Evolutionary conservation across 257 asterid species (phyloP).

Genomic region (Hygrophila difformis): DNA sequence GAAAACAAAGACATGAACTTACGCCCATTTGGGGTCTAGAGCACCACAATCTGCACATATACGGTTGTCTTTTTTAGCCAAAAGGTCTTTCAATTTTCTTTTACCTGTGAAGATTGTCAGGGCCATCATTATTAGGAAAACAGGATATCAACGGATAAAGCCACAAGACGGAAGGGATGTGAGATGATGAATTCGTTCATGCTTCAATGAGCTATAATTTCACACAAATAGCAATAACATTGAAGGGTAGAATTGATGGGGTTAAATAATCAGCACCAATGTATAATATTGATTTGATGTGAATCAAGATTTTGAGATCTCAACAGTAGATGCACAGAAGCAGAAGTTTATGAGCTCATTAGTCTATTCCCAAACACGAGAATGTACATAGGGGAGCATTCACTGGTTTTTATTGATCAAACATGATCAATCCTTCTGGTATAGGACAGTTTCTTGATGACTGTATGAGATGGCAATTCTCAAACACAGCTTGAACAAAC

Average conservation of each 20-base stretch:
- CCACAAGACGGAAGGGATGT: constrained; percentile 8
- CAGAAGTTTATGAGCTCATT: not conserved
- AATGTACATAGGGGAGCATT: not conserved
- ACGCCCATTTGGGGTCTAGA: constrained; percentile 99
- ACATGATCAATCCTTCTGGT: not conserved
- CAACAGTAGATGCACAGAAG: not conserved
- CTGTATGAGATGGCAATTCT: not conserved
- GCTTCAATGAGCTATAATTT: not conserved
- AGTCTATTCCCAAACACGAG: not conserved
- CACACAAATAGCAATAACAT: not conserved
- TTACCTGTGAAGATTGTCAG: constrained; percentile 41
- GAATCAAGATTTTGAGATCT: not conserved
- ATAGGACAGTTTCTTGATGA: not conserved
- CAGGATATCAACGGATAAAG: constrained; percentile 5
- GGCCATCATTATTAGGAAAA: not conserved
- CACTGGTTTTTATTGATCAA: not conserved
- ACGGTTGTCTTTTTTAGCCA: constrained; percentile 69
- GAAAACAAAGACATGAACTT: constrained; percentile 28
- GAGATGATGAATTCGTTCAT: not conserved
- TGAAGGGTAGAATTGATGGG: not conserved
- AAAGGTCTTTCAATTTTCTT: constrained; percentile 73
- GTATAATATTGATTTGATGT: constrained; percentile 3
- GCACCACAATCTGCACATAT: constrained; percentile 96
- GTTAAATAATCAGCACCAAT: not conserved
- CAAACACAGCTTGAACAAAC: not conserved